These are phyloP conservation scores for Ensete ventricosum DNA, from an alignment of 176 grass and related monocot genomes.

Conservation along the genomic window DNA sequence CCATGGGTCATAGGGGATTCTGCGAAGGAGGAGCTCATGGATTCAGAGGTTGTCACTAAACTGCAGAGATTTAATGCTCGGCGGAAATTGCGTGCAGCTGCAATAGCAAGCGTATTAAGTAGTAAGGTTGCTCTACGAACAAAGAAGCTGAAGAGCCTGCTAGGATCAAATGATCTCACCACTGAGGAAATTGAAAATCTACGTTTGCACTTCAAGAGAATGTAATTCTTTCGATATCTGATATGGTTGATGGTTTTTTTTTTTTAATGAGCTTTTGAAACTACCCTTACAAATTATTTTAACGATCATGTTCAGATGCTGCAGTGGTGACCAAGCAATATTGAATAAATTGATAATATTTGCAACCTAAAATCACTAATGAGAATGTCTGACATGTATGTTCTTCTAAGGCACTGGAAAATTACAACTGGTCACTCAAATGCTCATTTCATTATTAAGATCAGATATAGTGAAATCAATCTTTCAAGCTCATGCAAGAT, in stretches of 20 bases:
- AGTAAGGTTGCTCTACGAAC: constrained; percentile 55
- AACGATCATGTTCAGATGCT: background rate
- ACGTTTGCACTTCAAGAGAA: constrained; percentile 36
- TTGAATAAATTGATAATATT: too few relatives aligned
- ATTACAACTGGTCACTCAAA: too few relatives aligned
- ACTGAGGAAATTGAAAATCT: constrained; percentile 53
- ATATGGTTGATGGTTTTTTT: background rate
- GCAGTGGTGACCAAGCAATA: too few relatives aligned
- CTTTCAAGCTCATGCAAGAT: too few relatives aligned
- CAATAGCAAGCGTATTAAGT: constrained; percentile 54
- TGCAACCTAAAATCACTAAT: too few relatives aligned
- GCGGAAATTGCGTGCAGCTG: constrained; percentile 53
- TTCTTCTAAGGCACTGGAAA: too few relatives aligned
- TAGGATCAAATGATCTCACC: constrained; percentile 56
- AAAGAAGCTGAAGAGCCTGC: constrained; percentile 43
- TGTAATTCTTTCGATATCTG: constrained; percentile 27
- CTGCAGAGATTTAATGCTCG: constrained; percentile 64
- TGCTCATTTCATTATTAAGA: too few relatives aligned
- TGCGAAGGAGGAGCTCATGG: constrained; percentile 52
- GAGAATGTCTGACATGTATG: too few relatives aligned
- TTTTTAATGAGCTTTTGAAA: background rate
- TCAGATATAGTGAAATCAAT: too few relatives aligned
- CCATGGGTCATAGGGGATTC: constrained; percentile 65
- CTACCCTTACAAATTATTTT: background rate
- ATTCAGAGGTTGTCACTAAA: constrained; percentile 60